Percentiles rank a stretch among this genome's conserved stretches.
These are phyloP conservation scores for Tylopilus felleus DNA, from an alignment of 768 basidiomycete genomes.

Conservation along the genomic window DNA sequence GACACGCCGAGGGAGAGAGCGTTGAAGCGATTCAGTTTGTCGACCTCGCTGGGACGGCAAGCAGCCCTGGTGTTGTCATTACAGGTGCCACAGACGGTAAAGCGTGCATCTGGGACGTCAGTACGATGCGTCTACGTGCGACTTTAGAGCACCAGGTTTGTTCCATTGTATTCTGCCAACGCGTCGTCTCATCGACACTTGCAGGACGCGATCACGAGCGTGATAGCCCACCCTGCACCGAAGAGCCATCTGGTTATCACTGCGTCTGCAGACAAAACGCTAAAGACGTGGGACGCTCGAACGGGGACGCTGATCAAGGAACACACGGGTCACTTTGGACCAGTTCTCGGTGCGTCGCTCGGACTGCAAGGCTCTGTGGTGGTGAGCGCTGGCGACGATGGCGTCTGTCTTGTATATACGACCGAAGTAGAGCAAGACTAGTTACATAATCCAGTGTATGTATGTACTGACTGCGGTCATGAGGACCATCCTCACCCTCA, in stretches of 20 bases:
- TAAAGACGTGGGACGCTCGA: slow-evolving; percentile 92
- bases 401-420: slow-evolving; percentile 77
- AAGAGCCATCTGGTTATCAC: slow-evolving; percentile 78
- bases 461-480: neutral
- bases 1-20: slow-evolving; percentile 84
- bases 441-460: slow-evolving; percentile 22
- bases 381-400: slow-evolving; percentile 90
- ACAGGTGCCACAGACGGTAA: slow-evolving; percentile 94
- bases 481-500: neutral
- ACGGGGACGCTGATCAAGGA: slow-evolving; percentile 74
- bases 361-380: slow-evolving; percentile 69
- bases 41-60: slow-evolving; percentile 60
- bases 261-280: slow-evolving; percentile 79
- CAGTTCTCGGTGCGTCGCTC: slow-evolving; percentile 72
- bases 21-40: slow-evolving; percentile 85
- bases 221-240: slow-evolving; percentile 72
- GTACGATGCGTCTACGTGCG: slow-evolving; percentile 77
- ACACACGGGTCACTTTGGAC: slow-evolving; percentile 78
- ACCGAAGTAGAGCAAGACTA: slow-evolving; percentile 41
- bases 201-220: slow-evolving; percentile 83
- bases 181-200: slow-evolving; percentile 6
- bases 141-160: slow-evolving; percentile 80
- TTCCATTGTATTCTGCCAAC: neutral
- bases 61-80: slow-evolving; percentile 56
- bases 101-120: slow-evolving; percentile 91